Conservation (phyloP, 2,329 filamentous ascomycete species). For the Metarhizium guizhouense region DNA sequence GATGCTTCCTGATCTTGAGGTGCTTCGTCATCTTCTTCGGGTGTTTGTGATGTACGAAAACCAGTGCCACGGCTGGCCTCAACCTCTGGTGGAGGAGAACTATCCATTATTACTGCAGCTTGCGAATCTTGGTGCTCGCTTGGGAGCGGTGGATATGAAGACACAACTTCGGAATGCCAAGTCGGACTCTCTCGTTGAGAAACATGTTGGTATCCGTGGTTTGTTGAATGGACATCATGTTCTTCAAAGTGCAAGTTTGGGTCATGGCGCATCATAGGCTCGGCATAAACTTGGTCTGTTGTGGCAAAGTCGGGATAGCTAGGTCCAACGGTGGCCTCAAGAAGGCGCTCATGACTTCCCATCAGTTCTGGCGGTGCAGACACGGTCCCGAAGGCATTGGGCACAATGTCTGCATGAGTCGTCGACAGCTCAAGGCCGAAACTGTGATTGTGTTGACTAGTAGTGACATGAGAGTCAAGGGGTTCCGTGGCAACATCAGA, state of each 20-base stretch:
- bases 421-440: conserved; percentile 1
- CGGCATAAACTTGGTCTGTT: neutral
- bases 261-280: conserved; percentile 7
- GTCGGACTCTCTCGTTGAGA: neutral
- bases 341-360: neutral
- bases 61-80: neutral
- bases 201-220: neutral
- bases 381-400: neutral
- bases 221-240: neutral
- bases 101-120: conserved; percentile 1
- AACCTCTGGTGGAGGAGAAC: neutral
- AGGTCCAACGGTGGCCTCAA: neutral
- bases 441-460: neutral
- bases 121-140: neutral
- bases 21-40: neutral
- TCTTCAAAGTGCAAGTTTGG: conserved; percentile 8
- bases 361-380: neutral
- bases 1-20: neutral
- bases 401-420: neutral
- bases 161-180: neutral
- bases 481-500: neutral
- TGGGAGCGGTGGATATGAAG: neutral
- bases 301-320: conserved; percentile 1
- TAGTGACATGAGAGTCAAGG: neutral
- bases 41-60: neutral